Conservation (phyloP, 169 alveolate genomes). For the Eimeria falciformis region DNA sequence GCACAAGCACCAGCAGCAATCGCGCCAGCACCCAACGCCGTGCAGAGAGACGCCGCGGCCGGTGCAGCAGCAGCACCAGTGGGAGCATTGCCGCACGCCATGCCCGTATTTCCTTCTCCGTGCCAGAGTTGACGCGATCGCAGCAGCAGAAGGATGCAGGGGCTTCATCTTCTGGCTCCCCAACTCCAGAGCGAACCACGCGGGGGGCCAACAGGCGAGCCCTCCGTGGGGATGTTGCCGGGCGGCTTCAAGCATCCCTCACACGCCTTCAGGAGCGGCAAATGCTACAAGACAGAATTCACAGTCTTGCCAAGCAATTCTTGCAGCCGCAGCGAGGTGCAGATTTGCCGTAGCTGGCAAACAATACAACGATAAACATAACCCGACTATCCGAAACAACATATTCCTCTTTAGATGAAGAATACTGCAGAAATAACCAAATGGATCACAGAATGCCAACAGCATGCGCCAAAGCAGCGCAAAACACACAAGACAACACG, state of each 20-base stretch:
- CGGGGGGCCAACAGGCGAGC: not conserved
- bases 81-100: not conserved
- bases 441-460: no score
- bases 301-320: conserved; percentile 38
- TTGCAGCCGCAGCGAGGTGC: conserved; percentile 19
- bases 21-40: conserved; percentile 17
- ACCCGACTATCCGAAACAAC: no score
- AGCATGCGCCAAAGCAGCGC: no score
- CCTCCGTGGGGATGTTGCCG: conserved; percentile 39
- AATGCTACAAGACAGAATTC: conserved; percentile 40
- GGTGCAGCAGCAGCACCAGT: not conserved
- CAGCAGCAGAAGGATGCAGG: not conserved
- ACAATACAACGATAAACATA: no score
- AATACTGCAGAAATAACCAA: no score
- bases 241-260: conserved; percentile 46
- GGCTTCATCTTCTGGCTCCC: not conserved
- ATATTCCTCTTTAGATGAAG: no score
- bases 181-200: not conserved
- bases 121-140: conserved; percentile 27
- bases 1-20: conserved; percentile 48
- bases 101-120: conserved; percentile 28
- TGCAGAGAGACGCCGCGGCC: not conserved
- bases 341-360: not conserved
- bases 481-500: no score
- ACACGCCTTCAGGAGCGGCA: conserved; percentile 58